Base-by-base conservation (phyloP, 192 early-diverging fungal genomes). In the Gigaspora rosea region DNA sequence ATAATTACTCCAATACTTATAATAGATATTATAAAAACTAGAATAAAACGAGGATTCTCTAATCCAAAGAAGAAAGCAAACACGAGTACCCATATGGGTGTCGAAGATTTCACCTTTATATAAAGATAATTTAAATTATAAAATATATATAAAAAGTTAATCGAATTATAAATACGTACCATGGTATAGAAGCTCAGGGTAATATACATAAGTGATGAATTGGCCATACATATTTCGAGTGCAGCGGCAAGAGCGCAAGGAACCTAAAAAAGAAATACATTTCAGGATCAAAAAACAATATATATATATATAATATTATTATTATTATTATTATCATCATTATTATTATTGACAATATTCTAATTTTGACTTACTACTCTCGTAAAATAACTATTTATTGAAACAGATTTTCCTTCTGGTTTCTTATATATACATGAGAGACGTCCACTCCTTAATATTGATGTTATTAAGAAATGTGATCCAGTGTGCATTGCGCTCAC, bases 101-200 rank as follows among this genome's bases (percentile, higher is more conserved):
- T 89, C 47, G 87, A 86, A 12, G 88, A 90, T 80, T 92, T 92
- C 35, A 92, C 79, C 83, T 84, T 77, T 68, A 5, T 11, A 46
- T 27, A 49, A n/a, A 56, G 13, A 12, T 47, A 33, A 16, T 57
- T n/a, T 56, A 47, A 15, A 48, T 35, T 18, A 49, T 62, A 9
- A 51, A 8, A 50, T 35, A 48, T 22, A 22, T 58, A 47, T 48
- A 35, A 50, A 70, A 36, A 52, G 64, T n/a, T 4, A 65, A 35
- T 16, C 4, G 13, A 20, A 41, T 41, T 66, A 6, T 11, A 57
- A 10, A 51, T 5, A 22, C 49, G 69, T 82, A 84, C 87, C 89
- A 92, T 90, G 35, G 90, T 96, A 80, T 95, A 95, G 78, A 96
- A 95, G n/a, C 91, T 90, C 20, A 96, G 86, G 10, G 95, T 90